phyloP scores from a whole-genome alignment of 495 filamentous ascomycete species.

The Penicillium nucicola region DNA sequence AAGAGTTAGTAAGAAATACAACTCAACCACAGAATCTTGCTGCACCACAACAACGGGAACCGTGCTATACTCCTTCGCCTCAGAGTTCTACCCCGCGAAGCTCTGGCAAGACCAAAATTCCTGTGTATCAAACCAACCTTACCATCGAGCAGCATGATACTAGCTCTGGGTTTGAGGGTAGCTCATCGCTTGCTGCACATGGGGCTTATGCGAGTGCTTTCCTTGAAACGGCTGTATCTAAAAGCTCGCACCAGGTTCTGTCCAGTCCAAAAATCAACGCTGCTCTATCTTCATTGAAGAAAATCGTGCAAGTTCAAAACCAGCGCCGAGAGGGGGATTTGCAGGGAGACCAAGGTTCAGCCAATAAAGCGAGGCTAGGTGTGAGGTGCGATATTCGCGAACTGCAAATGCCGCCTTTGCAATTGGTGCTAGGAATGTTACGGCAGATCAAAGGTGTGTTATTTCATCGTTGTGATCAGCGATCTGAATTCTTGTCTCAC shows the following conservation, averaged over 20 bases:
- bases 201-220: slow-evolving; percentile 63
- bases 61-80: slow-evolving; percentile 18
- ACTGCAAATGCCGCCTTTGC: slow-evolving; percentile 53
- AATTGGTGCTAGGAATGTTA: slow-evolving; percentile 48
- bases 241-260: slow-evolving; percentile 41
- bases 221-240: slow-evolving; percentile 56
- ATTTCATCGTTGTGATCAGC: not conserved
- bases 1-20: slow-evolving; percentile 23
- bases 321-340: slow-evolving; percentile 29
- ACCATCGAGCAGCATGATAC: slow-evolving; percentile 38
- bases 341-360: slow-evolving; percentile 41
- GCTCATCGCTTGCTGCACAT: slow-evolving; percentile 58
- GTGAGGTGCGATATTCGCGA: slow-evolving; percentile 39
- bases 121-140: slow-evolving; percentile 19
- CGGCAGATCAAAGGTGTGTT: slow-evolving; percentile 46
- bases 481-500: not conserved
- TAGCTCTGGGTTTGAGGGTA: slow-evolving; percentile 55
- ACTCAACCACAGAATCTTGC: slow-evolving; percentile 3
- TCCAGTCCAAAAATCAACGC: slow-evolving; percentile 51
- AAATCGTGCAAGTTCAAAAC: slow-evolving; percentile 52
- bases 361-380: slow-evolving; percentile 39
- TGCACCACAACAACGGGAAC: slow-evolving; percentile 5
- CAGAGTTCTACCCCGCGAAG: not conserved
- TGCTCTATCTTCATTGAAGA: slow-evolving; percentile 55
- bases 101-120: slow-evolving; percentile 15